Percentiles rank a stretch among this genome's conserved stretches.
Conservation (phyloP, 768 basidiomycete species). For the Suillus alpinus region DNA sequence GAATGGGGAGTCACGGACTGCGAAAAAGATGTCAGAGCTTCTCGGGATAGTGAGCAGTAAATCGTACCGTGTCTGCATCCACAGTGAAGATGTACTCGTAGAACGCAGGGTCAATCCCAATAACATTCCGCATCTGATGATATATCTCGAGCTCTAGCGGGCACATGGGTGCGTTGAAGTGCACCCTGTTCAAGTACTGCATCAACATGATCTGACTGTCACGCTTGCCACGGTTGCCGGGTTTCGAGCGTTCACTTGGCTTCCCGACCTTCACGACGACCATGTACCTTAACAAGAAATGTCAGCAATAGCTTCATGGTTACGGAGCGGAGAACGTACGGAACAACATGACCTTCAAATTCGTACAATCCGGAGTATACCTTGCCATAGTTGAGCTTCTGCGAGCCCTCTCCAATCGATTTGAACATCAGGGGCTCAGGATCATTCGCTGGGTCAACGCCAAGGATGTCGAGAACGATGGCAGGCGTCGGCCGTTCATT, state of each 20-base stretch:
- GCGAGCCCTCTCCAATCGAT: constrained; percentile 64
- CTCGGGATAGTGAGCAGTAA: not conserved
- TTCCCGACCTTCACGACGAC: constrained; percentile 67
- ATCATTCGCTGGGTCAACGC: constrained; percentile 61
- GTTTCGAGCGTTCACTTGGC: constrained; percentile 61
- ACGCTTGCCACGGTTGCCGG: constrained; percentile 67
- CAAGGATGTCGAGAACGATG: constrained; percentile 65
- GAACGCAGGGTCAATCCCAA: constrained; percentile 72
- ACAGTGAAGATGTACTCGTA: constrained; percentile 75
- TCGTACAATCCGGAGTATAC: constrained; percentile 71
- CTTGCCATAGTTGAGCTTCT: constrained; percentile 69
- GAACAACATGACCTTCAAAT: constrained; percentile 68
- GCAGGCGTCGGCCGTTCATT: constrained; percentile 66
- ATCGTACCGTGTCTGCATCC: constrained; percentile 61
- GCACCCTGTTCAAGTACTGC: constrained; percentile 67
- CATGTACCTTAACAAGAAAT: constrained; percentile 41
- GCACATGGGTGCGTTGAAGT: constrained; percentile 65
- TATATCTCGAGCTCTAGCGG: constrained; percentile 70
- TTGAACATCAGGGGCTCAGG: constrained; percentile 67
- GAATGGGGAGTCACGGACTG: constrained; percentile 64
- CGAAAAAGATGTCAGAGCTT: constrained; percentile 13
- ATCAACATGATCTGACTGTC: constrained; percentile 65
- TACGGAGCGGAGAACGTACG: constrained; percentile 34
- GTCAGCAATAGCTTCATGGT: constrained; percentile 1
- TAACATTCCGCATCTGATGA: constrained; percentile 73